Evolutionary conservation across 2,329 filamentous ascomycete species (phyloP).

Genomic region (Neonectria ditissima): DNA sequence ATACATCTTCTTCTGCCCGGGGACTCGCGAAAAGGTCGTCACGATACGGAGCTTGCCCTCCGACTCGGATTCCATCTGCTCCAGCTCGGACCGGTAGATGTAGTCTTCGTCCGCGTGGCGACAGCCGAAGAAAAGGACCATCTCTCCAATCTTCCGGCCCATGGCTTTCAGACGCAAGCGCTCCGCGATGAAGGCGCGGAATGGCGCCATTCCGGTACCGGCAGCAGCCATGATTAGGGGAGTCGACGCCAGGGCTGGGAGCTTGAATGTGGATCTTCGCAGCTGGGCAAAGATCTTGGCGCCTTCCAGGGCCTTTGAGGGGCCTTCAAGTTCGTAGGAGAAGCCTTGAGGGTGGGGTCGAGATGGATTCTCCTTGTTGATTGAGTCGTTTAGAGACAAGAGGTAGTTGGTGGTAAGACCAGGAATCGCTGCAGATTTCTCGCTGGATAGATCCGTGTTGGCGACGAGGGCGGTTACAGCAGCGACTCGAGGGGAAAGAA

Average conservation of each 20-base stretch:
- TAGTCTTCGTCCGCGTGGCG: conserved; percentile 24
- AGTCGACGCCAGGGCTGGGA: conserved; percentile 53
- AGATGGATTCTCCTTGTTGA: background rate
- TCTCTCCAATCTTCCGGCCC: conserved; percentile 28
- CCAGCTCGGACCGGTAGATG: conserved; percentile 22
- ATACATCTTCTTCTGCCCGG: conserved; percentile 23
- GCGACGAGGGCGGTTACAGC: conserved; percentile 19
- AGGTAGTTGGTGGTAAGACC: conserved; percentile 39
- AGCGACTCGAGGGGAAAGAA: conserved; percentile 30
- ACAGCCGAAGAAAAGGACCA: conserved; percentile 29
- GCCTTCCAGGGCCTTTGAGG: conserved; percentile 12
- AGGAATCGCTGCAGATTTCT: conserved; percentile 7
- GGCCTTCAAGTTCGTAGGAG: conserved; percentile 16
- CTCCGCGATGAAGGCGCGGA: conserved; percentile 35
- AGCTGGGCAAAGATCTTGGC: conserved; percentile 24
- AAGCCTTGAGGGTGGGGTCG: conserved; percentile 13
- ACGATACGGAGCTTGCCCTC: conserved; percentile 26
- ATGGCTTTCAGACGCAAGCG: conserved; percentile 15
- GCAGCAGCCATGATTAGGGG: conserved; percentile 63
- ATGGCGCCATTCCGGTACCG: conserved; percentile 60
- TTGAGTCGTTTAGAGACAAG: conserved; percentile 20
- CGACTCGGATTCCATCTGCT: conserved; percentile 21
- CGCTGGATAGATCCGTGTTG: conserved; percentile 13
- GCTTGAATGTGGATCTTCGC: conserved; percentile 54
- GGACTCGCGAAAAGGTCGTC: conserved; percentile 22